phyloP scores from a whole-genome alignment of 2,329 filamentous ascomycete genomes.

The Talaromyces albobiverticillius region DNA sequence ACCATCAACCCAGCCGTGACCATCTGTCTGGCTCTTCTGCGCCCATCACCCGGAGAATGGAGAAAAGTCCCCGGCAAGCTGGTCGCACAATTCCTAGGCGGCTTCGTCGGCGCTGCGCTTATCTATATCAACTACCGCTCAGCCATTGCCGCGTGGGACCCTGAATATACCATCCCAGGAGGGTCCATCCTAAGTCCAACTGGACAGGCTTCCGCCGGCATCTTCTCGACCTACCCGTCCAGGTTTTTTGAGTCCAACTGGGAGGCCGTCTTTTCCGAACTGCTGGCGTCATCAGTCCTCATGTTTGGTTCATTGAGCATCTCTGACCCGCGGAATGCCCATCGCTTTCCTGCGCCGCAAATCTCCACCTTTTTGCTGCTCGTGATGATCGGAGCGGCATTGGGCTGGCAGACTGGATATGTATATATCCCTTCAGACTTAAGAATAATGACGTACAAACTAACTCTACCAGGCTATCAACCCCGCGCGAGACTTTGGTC shows the following conservation, averaged over 20 bases:
- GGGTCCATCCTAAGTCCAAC: neutral
- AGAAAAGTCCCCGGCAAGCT: constrained; percentile 26
- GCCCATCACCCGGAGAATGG: constrained; percentile 27
- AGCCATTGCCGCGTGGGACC: constrained; percentile 29
- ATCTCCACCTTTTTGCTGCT: constrained; percentile 26
- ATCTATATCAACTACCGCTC: constrained; percentile 31
- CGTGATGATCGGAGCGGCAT: constrained; percentile 26
- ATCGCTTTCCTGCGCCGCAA: constrained; percentile 26
- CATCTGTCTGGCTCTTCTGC: constrained; percentile 26
- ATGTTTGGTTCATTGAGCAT: constrained; percentile 30
- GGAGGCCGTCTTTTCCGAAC: constrained; percentile 30
- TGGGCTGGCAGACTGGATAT: constrained; percentile 34
- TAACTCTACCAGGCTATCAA: constrained; percentile 25
- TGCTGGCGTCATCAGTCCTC: constrained; percentile 26
- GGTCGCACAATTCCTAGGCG: constrained; percentile 27
- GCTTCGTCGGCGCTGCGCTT: constrained; percentile 28
- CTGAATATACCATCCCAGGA: constrained; percentile 6
- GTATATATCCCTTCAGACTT: constrained; percentile 23
- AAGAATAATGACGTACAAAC: too few relatives aligned
- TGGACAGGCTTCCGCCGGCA: neutral
- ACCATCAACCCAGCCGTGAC: constrained; percentile 28
- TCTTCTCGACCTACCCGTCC: neutral
- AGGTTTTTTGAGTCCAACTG: constrained; percentile 29
- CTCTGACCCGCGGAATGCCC: constrained; percentile 24
- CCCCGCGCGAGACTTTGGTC: constrained; percentile 30